Base-by-base conservation (phyloP, 345 rosid species). In the Camelina sativa region DNA sequence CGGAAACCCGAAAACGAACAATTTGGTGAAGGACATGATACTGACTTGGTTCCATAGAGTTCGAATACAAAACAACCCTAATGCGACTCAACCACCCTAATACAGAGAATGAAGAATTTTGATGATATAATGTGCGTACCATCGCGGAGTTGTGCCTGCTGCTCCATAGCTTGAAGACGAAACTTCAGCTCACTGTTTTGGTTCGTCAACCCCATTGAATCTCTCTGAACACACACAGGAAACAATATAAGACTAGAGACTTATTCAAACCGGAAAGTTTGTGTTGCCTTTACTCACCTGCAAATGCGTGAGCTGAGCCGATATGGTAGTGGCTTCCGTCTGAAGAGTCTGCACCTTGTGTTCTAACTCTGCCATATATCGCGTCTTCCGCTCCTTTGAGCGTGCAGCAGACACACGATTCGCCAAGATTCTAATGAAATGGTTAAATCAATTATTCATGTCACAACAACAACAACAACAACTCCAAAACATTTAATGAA, bases 351-450 rank as follows among this genome's bases (percentile, higher is more conserved):
- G 95, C 67, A 90, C 98, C 80, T 90, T 93, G 69, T 91, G 87
- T 65, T 93, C 98, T 58, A 93, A 81, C 76, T 93, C 97, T 17
- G 82, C 65, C 66, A 87, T 87, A 73, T 93, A 89, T 11, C 84
- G 79, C 68, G 87, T 87, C 80, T 93, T 90, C 74, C 95, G 76
- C 85, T 93, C 95, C 81, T 93, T 93, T 12, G 95, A 93, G 5
- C 96, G 89, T 13, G 97, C 90, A 78, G 96, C 97, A 61, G 96
- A 90, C 25, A 84, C 90, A 16, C 97, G 89, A 76, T 93, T 93
- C 15, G 97, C 97, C 69, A 90, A 83, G 72, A 93, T 93, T 86
- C 96, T 92, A 50, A 70, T 13, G 58, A 38, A 62, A 38, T 54
- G 3, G 54, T 20, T 17, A 62, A 61, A 25, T 65, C 11, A 69